Evolutionary conservation across 495 filamentous ascomycete species (phyloP), one percentile per base, ranked within the genome.

Genomic region (Tuber brumale): DNA sequence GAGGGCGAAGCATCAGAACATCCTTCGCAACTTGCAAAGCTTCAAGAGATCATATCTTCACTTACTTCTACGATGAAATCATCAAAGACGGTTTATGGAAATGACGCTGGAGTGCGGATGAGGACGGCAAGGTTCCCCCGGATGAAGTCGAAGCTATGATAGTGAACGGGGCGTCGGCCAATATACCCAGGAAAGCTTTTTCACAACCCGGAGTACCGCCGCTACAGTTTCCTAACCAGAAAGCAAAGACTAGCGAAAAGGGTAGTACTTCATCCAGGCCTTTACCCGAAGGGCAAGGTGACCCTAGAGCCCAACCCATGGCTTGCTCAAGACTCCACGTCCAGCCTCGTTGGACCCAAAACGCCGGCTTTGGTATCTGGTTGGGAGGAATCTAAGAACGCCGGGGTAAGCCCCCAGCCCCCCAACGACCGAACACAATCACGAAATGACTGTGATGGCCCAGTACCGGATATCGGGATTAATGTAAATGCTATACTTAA

Each of bases 31-130:
- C 82, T 93, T 70, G 88, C 89, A 16, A 89, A 90, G 41, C 85
- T 97, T 66, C 89, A 91, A 76, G 86, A 86, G 70, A 87, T 94
- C 44, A 91, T 97, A 76, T 87, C 92, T 43, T 88, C 90, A n/a
- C n/a, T n/a, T n/a, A 12, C 90, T 97, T 81, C 74, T 44, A 82
- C 23, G 46, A 41, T n/a, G 41, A 74, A 76, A 21, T 37, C 57
- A 1, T 75, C 79, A 57, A 83, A 80, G 66, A 73, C n/a, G n/a
- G n/a, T n/a, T n/a, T n/a, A n/a, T n/a, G n/a, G n/a, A n/a, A n/a
- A n/a, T n/a, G 78, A 1, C 45, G 70, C 46, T 75, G 23, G 44
- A 80, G 72, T 19, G 73, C 61, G 18, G 76, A 74, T 48, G 91
- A 91, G 72, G 86, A 87, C 27, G 87, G 89, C 70, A 83, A 84